These are phyloP conservation scores for Colletotrichum phormii DNA, from an alignment of 2,329 filamentous ascomycete species.

Conservation along the genomic window DNA sequence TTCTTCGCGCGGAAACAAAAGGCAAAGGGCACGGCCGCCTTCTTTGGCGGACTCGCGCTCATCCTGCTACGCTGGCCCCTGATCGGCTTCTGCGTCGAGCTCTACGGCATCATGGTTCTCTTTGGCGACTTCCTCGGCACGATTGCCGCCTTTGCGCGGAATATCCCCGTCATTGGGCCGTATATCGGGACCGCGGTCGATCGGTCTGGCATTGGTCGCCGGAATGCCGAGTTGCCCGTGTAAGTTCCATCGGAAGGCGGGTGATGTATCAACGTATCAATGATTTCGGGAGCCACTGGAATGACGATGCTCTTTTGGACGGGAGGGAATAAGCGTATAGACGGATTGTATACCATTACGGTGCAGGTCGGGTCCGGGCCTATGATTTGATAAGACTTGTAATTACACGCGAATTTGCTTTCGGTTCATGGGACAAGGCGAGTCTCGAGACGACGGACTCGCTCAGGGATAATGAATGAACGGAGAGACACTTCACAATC, in stretches of 20 bases:
- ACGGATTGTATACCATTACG: conserved; percentile 36
- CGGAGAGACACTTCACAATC: conserved; percentile 1
- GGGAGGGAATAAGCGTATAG: conserved; percentile 6
- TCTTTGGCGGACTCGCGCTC: conserved; percentile 83
- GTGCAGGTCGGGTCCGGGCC: conserved; percentile 25
- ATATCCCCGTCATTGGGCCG: conserved; percentile 86
- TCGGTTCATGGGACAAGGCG: not conserved
- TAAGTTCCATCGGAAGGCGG: conserved; percentile 51
- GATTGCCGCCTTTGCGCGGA: conserved; percentile 87
- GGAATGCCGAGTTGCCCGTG: conserved; percentile 83
- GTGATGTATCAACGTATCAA: not conserved
- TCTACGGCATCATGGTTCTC: conserved; percentile 91
- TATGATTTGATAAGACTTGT: conserved; percentile 10
- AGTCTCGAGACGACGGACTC: not conserved
- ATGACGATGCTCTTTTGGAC: not conserved
- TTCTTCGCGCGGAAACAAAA: conserved; percentile 98
- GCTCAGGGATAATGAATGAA: conserved; percentile 26
- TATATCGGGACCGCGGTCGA: conserved; percentile 84
- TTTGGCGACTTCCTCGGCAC: conserved; percentile 98
- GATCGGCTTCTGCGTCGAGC: conserved; percentile 88
- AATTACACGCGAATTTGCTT: not conserved
- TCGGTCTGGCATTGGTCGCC: conserved; percentile 73
- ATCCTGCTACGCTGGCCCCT: conserved; percentile 94
- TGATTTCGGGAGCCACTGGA: conserved; percentile 30
- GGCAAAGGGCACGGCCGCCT: conserved; percentile 89